Evolutionary conservation across 176 grass and related monocot genomes (phyloP).

Genomic region (Oryza glaberrima): DNA sequence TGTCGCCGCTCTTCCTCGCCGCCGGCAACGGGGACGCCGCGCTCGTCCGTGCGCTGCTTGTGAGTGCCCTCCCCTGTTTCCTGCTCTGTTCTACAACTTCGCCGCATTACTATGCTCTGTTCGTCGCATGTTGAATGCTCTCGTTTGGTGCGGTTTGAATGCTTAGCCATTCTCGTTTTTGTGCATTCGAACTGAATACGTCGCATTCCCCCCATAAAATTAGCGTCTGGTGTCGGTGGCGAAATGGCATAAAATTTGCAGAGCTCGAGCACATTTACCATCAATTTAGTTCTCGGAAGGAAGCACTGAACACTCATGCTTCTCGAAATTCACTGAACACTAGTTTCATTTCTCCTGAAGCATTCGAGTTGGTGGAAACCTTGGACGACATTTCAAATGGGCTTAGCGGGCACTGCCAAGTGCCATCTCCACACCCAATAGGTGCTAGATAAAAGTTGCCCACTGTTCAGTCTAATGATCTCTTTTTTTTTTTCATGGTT

Average conservation of each 20-base stretch:
- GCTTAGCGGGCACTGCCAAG: slow-evolving; percentile 23
- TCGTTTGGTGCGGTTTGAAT: background rate
- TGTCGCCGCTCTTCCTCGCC: slow-evolving; percentile 92
- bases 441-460: slow-evolving; percentile 16
- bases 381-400: slow-evolving; percentile 24
- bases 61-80: slow-evolving; percentile 36
- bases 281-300: background rate
- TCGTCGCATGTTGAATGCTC: background rate
- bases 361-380: background rate
- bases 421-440: background rate
- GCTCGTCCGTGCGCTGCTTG: slow-evolving; percentile 77
- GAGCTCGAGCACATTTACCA: background rate
- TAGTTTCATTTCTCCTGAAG: background rate
- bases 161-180: background rate
- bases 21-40: slow-evolving; percentile 82
- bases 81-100: slow-evolving; percentile 6
- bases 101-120: background rate
- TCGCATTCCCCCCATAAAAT: background rate
- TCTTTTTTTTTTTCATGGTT: too few species aligned
- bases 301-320: background rate
- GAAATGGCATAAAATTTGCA: background rate
- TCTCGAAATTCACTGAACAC: background rate
- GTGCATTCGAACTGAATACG: background rate
- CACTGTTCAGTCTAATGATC: background rate
- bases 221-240: background rate